Evolutionary conservation across 2,329 filamentous ascomycete genomes (phyloP).

Genomic region (Lecanicillium sp.): DNA sequence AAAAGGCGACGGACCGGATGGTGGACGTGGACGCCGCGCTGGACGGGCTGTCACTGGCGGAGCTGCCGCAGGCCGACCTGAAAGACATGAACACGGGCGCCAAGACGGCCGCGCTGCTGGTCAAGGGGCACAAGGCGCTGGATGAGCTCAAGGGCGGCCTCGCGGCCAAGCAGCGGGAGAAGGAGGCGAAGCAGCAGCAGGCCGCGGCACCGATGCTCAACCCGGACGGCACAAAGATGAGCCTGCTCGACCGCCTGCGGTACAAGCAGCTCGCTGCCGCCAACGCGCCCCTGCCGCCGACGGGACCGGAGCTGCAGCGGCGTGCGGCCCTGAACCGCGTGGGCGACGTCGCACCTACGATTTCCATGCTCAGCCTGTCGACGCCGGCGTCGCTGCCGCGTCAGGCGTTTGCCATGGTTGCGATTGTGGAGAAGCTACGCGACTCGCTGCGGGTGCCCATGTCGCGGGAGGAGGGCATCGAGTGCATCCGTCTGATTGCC

Average conservation of each 20-base stretch:
- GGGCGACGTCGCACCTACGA: slow-evolving; percentile 60
- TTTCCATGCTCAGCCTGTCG: slow-evolving; percentile 59
- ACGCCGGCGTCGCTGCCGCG: slow-evolving; percentile 44
- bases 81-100: slow-evolving; percentile 24
- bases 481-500: slow-evolving; percentile 47
- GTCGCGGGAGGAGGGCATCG: slow-evolving; percentile 45
- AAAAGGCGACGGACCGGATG: slow-evolving; percentile 25
- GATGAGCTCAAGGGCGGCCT: slow-evolving; percentile 61
- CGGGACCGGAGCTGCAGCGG: slow-evolving; percentile 52
- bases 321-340: slow-evolving; percentile 61
- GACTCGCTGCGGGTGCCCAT: slow-evolving; percentile 58
- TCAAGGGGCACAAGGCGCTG: slow-evolving; percentile 64
- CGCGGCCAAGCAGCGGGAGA: slow-evolving; percentile 44
- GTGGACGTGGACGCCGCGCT: slow-evolving; percentile 43
- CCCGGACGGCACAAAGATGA: slow-evolving; percentile 49
- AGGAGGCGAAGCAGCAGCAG: slow-evolving; percentile 31
- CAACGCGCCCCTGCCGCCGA: slow-evolving; percentile 51
- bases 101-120: slow-evolving; percentile 51
- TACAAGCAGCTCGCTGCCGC: slow-evolving; percentile 58
- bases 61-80: slow-evolving; percentile 32
- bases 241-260: slow-evolving; percentile 69
- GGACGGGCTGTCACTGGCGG: slow-evolving; percentile 44
- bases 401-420: slow-evolving; percentile 60
- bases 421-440: slow-evolving; percentile 57
- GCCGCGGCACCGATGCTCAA: slow-evolving; percentile 31